Base-by-base conservation (phyloP, 257 asterid genomes). In the Przewalskia tangutica region DNA sequence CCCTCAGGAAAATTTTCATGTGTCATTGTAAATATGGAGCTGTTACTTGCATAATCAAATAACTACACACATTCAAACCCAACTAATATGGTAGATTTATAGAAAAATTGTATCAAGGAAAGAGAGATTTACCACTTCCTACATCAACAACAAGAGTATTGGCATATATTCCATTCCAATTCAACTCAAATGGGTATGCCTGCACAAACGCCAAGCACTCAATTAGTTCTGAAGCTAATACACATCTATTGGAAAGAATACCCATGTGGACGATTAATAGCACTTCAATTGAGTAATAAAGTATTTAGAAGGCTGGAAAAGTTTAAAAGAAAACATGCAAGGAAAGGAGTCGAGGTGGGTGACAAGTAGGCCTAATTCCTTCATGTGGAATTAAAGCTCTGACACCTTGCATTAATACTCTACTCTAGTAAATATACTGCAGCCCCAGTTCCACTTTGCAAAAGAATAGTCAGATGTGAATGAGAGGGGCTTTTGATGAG, bases 131-230 rank as follows among this genome's bases (percentile, higher is more conserved):
- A 95, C 99, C 98, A 78, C 99, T 92, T 89, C 99, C 99, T 34
- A 95, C 75, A 82, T 95, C 99, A 81, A 95, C 96, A 81, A 87
- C 94, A 82, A 95, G 91, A 82, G 98, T 94, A 87, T 91, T 91
- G 85, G 82, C 82, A 85, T 89, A 95, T 53, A 80, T 63, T 46
- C 76, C 84, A 85, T 85, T 84, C 99, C 99, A 95, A 67, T 91
- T 87, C 50, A 91, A 86, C 84, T 77, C 87, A 87, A 86, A 94
- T 7, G 98, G 94, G 85, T 92, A 92, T 60, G 93, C 94, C 99
- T 95, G 91, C 88, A 87, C 75, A 86, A 58, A 78, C 16, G 1
- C 80, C 62, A 14, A 75, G 23, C 44, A 23, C 0, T 7, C 60
- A 75, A 38, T 75, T 50, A 75, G 46, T 75, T 50, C 62, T 50